Evolutionary conservation across 129 eudicot species (phyloP).

Genomic region (Oenanthe sinensis): DNA sequence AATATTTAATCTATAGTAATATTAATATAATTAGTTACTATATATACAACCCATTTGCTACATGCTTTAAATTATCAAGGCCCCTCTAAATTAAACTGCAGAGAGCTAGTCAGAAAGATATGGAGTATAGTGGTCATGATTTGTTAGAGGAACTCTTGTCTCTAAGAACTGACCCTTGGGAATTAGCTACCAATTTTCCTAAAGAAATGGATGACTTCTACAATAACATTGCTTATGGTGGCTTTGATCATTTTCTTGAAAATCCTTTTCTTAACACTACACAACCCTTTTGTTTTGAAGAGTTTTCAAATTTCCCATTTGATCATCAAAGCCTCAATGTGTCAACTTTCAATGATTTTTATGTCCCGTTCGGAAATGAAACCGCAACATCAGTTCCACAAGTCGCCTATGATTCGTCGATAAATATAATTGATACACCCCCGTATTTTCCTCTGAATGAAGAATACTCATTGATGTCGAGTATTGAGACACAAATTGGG

Average conservation of each 20-base stretch:
- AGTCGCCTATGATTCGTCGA: slow-evolving; percentile 7
- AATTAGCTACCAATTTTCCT: slow-evolving; percentile 11
- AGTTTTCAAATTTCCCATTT: slow-evolving; percentile 19
- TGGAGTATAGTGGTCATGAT: slow-evolving; percentile 48
- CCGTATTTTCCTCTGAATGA: slow-evolving; percentile 14
- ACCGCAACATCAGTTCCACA: not conserved
- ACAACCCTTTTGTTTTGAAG: slow-evolving; percentile 25
- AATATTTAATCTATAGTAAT: not conserved
- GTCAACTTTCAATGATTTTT: slow-evolving; percentile 18
- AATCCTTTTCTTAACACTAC: slow-evolving; percentile 21
- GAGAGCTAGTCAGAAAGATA: slow-evolving; percentile 12
- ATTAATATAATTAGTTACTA: not conserved
- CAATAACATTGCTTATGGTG: slow-evolving; percentile 14
- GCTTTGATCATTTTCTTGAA: slow-evolving; percentile 15
- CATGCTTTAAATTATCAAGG: not conserved
- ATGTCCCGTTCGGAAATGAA: slow-evolving; percentile 27
- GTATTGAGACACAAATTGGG: slow-evolving; percentile 7
- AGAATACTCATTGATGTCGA: slow-evolving; percentile 20
- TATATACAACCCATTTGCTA: not conserved
- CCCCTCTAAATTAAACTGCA: not conserved
- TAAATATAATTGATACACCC: slow-evolving; percentile 33
- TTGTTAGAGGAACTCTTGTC: slow-evolving; percentile 51
- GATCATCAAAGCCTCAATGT: slow-evolving; percentile 33
- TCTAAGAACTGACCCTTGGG: slow-evolving; percentile 34
- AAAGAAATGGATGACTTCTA: slow-evolving; percentile 19